Base-by-base conservation (phyloP, 352 stramenopile genomes). In the Elongisporangium undulatum region DNA sequence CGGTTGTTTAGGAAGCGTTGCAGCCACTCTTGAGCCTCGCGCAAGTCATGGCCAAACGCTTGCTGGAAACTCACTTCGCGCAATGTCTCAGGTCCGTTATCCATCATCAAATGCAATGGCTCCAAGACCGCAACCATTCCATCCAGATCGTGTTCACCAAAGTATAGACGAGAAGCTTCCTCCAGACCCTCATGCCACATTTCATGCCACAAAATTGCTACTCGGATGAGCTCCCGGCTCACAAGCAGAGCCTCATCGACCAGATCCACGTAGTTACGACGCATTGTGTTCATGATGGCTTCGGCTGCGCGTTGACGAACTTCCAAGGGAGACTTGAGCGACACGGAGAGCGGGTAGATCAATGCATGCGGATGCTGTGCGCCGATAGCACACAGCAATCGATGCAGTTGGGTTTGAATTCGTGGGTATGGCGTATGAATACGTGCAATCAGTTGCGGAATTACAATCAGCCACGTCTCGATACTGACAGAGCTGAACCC, bases 161-260 rank as follows among this genome's bases (percentile, higher is more conserved):
- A 99, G 74, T 99, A 96, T 49, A 99, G 67, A 4, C 95, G 79
- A 24, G 89, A 98, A 6, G 98, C 97, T 71, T 99, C 94, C 65
- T 99, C 97, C 1, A 99, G 79, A 0, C 92, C 96, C 75, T 98
- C 94, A 57, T 99, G 97, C 98, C 98, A 99, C 67, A 97, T 90
- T 69, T 99, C 98, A 59, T 99, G 85, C 97, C 97, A 99, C 51
- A 99, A 72, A 65, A 99, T 99, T 20, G 97, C 97, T 12, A 99
- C 96, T 15, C 97, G 90, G 60, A 99, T 99, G 5, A 99, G 82
- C 66, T 99, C 97, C 1, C 89, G 88, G 53, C 90, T 98, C n/a
- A 99, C 97, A 12, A 95, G 70, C 57, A 93, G 60, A 12, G 79
- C 82, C 64, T 99, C 95, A 53, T 99, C 93, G 5, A 99, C 97